Percentiles rank a stretch among this genome's conserved stretches.
These are phyloP conservation scores for Secale cereale DNA, from an alignment of 176 grass and related monocot genomes.

Conservation along the genomic window DNA sequence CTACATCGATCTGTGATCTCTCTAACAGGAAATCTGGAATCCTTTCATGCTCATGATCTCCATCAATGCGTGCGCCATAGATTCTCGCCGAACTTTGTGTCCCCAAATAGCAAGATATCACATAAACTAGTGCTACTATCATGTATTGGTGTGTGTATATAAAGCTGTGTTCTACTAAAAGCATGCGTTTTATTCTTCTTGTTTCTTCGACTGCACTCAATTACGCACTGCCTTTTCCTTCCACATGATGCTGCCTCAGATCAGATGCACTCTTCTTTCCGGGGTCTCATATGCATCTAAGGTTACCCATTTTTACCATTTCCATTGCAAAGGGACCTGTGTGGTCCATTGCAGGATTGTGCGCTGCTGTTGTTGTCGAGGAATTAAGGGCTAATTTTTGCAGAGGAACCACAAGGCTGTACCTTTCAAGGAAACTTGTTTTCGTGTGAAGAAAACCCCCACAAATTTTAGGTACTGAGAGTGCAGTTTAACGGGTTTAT, in stretches of 20 bases:
- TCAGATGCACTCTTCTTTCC: background rate
- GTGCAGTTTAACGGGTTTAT: background rate
- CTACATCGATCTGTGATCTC: background rate
- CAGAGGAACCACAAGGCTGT: background rate
- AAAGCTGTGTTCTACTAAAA: background rate
- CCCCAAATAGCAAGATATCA: background rate
- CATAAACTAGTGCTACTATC: background rate
- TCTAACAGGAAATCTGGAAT: background rate
- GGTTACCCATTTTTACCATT: constrained; percentile 9
- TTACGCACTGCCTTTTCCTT: constrained; percentile 16
- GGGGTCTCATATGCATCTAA: background rate
- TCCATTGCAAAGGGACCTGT: background rate
- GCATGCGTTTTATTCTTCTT: background rate
- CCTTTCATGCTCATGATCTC: background rate
- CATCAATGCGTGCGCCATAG: constrained; percentile 23
- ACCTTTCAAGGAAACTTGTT: background rate
- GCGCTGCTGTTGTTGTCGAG: background rate
- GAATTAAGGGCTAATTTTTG: background rate
- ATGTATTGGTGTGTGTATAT: background rate
- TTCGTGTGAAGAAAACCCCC: background rate
- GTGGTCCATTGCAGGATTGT: constrained; percentile 26
- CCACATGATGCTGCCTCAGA: constrained; percentile 6
- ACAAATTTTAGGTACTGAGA: background rate
- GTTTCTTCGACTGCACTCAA: background rate
- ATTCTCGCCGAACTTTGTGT: constrained; percentile 6